These are phyloP conservation scores for Penicillium odoratum DNA, from an alignment of 495 filamentous ascomycete species.

Conservation along the genomic window DNA sequence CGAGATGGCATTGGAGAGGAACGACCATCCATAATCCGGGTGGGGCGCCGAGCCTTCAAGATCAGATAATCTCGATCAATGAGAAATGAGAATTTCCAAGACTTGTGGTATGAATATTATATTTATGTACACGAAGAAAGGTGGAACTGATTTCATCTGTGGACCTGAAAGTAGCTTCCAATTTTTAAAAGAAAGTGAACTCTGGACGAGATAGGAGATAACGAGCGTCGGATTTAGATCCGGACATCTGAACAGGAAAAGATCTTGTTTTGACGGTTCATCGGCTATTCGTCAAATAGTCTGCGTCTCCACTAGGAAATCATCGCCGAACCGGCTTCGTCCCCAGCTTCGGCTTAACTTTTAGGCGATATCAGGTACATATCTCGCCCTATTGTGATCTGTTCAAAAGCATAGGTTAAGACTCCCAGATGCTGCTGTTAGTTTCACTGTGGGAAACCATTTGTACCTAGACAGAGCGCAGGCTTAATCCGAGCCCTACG, in stretches of 20 bases:
- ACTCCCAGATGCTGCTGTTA: no score
- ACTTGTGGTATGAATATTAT: not conserved
- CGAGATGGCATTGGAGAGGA: not conserved
- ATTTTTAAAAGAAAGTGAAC: not conserved
- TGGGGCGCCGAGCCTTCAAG: not conserved
- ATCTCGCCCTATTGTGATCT: no score
- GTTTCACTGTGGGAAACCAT: no score
- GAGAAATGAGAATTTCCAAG: not conserved
- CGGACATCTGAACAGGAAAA: not conserved
- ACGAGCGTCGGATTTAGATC: slow-evolving; percentile 5
- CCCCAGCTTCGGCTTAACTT: no score
- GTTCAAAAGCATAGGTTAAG: no score
- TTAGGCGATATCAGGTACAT: not conserved
- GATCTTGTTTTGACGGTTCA: slow-evolving; percentile 4
- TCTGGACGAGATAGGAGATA: not conserved
- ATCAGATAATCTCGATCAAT: not conserved
- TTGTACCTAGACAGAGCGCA: no score
- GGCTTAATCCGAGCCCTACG: no score
- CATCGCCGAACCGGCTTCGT: slow-evolving; percentile 2
- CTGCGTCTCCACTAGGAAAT: slow-evolving; percentile 5
- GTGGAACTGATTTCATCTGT: not conserved
- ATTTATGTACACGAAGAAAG: not conserved
- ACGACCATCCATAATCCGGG: not conserved
- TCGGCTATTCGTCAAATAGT: not conserved
- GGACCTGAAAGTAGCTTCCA: not conserved